Evolutionary conservation across 1,284 basidiomycete genomes (phyloP).

Genomic region (Apiotrichum brassicae): DNA sequence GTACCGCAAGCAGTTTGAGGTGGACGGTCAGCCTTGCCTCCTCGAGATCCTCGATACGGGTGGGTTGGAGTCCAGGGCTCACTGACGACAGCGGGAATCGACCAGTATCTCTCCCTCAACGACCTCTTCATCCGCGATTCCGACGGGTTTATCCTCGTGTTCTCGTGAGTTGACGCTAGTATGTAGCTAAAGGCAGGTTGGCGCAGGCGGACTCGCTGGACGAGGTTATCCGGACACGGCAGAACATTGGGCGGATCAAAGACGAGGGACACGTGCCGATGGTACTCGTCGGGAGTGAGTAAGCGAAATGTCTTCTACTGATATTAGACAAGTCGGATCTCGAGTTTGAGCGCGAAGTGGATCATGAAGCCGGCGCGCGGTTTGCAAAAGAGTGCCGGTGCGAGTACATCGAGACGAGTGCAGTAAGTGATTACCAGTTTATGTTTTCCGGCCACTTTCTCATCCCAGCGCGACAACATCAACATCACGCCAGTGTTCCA

Average conservation of each 20-base stretch:
- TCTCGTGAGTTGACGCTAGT: conserved; percentile 21
- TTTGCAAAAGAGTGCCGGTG: conserved; percentile 22
- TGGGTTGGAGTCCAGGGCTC: background rate
- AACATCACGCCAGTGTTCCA: conserved; percentile 24
- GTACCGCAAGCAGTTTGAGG: conserved; percentile 32
- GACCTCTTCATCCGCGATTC: conserved; percentile 33
- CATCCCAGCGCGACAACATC: conserved; percentile 16
- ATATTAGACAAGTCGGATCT: conserved; percentile 35
- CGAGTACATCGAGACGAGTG: conserved; percentile 35
- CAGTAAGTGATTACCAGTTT: conserved; percentile 19
- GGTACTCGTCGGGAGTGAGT: conserved; percentile 40
- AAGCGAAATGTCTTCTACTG: background rate
- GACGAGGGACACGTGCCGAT: conserved; percentile 19
- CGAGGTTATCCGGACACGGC: conserved; percentile 23
- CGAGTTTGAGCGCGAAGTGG: conserved; percentile 27
- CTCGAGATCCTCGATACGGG: conserved; percentile 41
- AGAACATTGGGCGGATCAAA: conserved; percentile 34
- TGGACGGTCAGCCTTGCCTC: conserved; percentile 29
- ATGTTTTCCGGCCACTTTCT: background rate
- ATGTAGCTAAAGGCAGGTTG: conserved; percentile 13
- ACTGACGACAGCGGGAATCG: conserved; percentile 27
- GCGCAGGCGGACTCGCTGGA: conserved; percentile 27
- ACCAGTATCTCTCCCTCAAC: conserved; percentile 31
- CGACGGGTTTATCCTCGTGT: conserved; percentile 38
- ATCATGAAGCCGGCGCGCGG: conserved; percentile 15